Base-by-base conservation (phyloP, 2,329 filamentous ascomycete species). In the Biscogniauxia marginata region DNA sequence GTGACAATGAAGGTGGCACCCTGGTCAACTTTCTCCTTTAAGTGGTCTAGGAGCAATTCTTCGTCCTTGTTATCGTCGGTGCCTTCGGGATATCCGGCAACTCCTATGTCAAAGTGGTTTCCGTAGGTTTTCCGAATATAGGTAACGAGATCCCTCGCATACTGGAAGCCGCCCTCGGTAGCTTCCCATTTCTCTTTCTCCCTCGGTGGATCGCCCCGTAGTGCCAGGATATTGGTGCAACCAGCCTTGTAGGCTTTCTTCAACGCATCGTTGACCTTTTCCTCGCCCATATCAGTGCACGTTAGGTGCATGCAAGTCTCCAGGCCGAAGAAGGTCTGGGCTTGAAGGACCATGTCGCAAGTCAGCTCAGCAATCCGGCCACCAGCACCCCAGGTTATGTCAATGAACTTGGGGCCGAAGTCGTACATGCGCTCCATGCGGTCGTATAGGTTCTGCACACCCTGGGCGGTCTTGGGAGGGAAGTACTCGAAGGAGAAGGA, bases 401-500 rank as follows among this genome's bases (percentile, higher is more conserved):
- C 95, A 73, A 99, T 92, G 79, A 99, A 99, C 70, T 93, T 89
- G 62, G 93, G 95, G 1, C 92, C 95, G 62, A 96, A 85, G 69
- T 88, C 85, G 75, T 96, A 92, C 95, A 99, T 99, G 76, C 93
- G 92, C 77, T 99, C 95, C 90, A 99, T 98, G 66, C 95, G 91
- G 68, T 99, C 95, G 81, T 99, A 99, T 56, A 99, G 87, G 74
- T 99, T 99, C 78, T 99, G 95, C 11, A 99, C 93, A 82, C 95
- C 95, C 77, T 95, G 91, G 9, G 91, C 89, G 7, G 95, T 99
- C 80, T 99, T 99, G 43, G 95, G 95, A 51, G 95, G 95, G 77
- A 99, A 99, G 82, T 96, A 99, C 75, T 99, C 95, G 79, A 99
- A 99, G 58, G 95, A 99, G 81, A 97, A 97, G 71, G 92, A 95